Percentiles rank a stretch among this genome's conserved stretches.
These are phyloP conservation scores for Coemansia sp. DNA, from an alignment of 192 early-diverging fungal genomes.

Conservation along the genomic window DNA sequence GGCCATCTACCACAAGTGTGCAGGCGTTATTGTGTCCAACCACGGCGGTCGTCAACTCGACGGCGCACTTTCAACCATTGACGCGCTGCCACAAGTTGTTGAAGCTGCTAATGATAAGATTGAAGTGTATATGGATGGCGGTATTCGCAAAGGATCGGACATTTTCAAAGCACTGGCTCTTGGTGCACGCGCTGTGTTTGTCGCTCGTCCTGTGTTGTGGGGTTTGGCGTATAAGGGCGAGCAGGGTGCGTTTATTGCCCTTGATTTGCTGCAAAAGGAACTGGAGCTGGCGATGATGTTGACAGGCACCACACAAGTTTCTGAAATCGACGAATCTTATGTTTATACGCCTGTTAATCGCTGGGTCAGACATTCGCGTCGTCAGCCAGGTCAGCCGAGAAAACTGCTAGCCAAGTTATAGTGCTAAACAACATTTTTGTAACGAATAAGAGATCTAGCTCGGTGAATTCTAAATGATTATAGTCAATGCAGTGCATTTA, in stretches of 20 bases:
- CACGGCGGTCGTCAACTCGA: conserved; percentile 98
- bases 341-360: conserved; percentile 41
- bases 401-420: conserved; percentile 38
- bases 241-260: conserved; percentile 70
- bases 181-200: conserved; percentile 80
- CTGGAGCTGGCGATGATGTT: conserved; percentile 82
- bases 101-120: conserved; percentile 66
- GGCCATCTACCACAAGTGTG: conserved; percentile 75
- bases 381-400: conserved; percentile 8
- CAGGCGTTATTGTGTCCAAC: conserved; percentile 90
- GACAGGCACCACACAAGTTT: conserved; percentile 64
- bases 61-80: conserved; percentile 73
- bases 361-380: conserved; percentile 39
- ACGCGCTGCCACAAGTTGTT: conserved; percentile 87
- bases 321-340: conserved; percentile 63
- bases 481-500: too few species aligned
- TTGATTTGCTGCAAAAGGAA: conserved; percentile 83
- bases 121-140: conserved; percentile 94
- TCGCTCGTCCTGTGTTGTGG: conserved; percentile 65
- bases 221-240: conserved; percentile 90
- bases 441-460: too few species aligned
- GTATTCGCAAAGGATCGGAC: conserved; percentile 87
- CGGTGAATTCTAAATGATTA: too few species aligned
- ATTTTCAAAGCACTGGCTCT: conserved; percentile 95
- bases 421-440: neutral